Evolutionary conservation across 2,329 filamentous ascomycete species (phyloP).

Genomic region (Aspergillus japonicus): DNA sequence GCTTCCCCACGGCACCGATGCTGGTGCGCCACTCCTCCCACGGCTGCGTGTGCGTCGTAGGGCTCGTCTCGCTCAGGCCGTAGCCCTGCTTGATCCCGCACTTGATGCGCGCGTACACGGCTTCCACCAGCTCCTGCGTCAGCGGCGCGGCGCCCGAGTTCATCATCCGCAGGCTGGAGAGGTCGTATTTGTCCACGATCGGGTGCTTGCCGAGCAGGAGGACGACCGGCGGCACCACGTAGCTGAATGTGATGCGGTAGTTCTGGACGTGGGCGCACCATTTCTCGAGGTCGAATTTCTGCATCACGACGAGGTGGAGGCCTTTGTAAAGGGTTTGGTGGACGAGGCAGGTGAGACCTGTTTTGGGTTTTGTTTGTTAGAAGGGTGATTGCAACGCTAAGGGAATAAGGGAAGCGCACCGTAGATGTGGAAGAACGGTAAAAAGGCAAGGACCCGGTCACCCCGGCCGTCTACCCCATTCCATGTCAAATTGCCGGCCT

Average conservation of each 20-base stretch:
- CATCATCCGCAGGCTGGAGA: conserved; percentile 76
- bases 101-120: conserved; percentile 70
- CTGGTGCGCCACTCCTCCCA: conserved; percentile 74
- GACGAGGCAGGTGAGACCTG: conserved; percentile 69
- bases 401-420: conserved; percentile 48
- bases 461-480: conserved; percentile 60
- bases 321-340: conserved; percentile 67
- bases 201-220: conserved; percentile 79
- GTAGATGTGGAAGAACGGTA: conserved; percentile 93
- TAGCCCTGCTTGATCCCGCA: conserved; percentile 90
- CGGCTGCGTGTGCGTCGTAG: conserved; percentile 70
- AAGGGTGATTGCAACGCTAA: conserved; percentile 9
- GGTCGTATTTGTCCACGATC: conserved; percentile 73
- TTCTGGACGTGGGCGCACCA: conserved; percentile 77
- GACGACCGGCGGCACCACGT: conserved; percentile 81
- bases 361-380: background rate
- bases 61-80: conserved; percentile 82
- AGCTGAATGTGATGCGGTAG: conserved; percentile 71
- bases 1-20: conserved; percentile 73
- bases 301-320: conserved; percentile 67
- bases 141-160: conserved; percentile 86
- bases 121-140: conserved; percentile 74
- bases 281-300: conserved; percentile 76
- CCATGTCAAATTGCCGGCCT: conserved; percentile 57
- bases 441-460: conserved; percentile 73